Evolutionary conservation across 2,329 filamentous ascomycete species (phyloP), one percentile per base, ranked within the genome.

Genomic region (Parafenestella ontariensis): DNA sequence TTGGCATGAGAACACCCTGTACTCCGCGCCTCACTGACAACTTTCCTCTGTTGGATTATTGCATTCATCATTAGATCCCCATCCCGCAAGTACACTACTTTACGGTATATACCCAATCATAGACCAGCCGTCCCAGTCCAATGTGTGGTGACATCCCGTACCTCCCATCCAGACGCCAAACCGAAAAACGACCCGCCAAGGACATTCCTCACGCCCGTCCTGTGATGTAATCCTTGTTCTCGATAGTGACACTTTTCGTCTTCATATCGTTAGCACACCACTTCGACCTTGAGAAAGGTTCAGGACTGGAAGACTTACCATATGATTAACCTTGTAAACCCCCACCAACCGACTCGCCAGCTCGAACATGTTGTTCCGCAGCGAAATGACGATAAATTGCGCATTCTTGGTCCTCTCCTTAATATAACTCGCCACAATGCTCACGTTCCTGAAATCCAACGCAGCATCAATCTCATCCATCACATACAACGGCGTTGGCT

Each of bases 401-500:
- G 95, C 96, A 78, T 99, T 99, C 84, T 97, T 98, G 56, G 95
- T 99, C 49, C 95, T 85, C 81, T 99, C 95, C 80, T 97, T 98
- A 84, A 99, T 99, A 76, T 99, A 99, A 69, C 92, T 95, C 54
- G 95, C 95, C 41, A 99, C 95, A 71, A 99, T 99, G 1, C 92
- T 96, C 36, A 98, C 95, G 74, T 99, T 99, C 79, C 93, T 84
- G 83, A 99, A 99, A 81, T 99, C 95, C 79, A 99, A 79, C 26
- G 95, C 95, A 20, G 95, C 95, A 78, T 99, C 95, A 75, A 99
- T 99, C 81, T 99, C 95, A 78, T 99, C 95, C 95, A 99, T 99
- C 69, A 99, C 95, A 76, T 99, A 99, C 59, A 99, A 78, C 48
- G 95, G 95, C 58, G 95, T 99, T 9, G 95, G 95, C 80, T 96